phyloP scores from a whole-genome alignment of 495 filamentous ascomycete species.

The Hamigera avellanea region DNA sequence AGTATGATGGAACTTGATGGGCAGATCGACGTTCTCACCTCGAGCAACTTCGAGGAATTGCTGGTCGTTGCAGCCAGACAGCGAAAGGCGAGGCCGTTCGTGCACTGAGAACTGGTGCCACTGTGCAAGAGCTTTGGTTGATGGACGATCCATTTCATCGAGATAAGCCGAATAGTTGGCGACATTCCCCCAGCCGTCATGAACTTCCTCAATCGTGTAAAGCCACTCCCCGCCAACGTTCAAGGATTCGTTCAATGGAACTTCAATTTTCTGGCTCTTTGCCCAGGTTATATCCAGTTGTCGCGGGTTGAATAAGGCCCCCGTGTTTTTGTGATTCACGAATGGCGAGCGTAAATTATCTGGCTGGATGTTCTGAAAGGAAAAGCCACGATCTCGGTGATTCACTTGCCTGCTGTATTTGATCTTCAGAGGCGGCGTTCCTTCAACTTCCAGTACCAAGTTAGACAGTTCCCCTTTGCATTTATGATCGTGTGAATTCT shows the following conservation, averaged over 20 bases:
- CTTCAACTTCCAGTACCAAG: constrained; percentile 67
- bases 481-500: constrained; percentile 47
- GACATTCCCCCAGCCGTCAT: constrained; percentile 79
- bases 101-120: constrained; percentile 80
- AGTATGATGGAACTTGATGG: constrained; percentile 54
- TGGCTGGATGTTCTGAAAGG: constrained; percentile 84
- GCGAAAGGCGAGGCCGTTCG: constrained; percentile 63
- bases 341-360: constrained; percentile 75
- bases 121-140: constrained; percentile 47
- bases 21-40: constrained; percentile 56
- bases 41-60: constrained; percentile 72
- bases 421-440: constrained; percentile 83
- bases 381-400: constrained; percentile 57
- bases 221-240: constrained; percentile 65
- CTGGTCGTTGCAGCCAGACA: constrained; percentile 63
- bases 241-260: constrained; percentile 84
- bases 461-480: constrained; percentile 84
- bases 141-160: constrained; percentile 45
- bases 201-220: constrained; percentile 83
- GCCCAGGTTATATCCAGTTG: constrained; percentile 67
- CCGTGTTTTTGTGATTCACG: constrained; percentile 39
- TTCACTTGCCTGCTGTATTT: constrained; percentile 83
- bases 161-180: constrained; percentile 58
- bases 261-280: constrained; percentile 54
- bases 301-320: constrained; percentile 39